These are phyloP conservation scores for Hypoxylon subgilvum DNA, from an alignment of 495 filamentous ascomycete species.

Conservation along the genomic window DNA sequence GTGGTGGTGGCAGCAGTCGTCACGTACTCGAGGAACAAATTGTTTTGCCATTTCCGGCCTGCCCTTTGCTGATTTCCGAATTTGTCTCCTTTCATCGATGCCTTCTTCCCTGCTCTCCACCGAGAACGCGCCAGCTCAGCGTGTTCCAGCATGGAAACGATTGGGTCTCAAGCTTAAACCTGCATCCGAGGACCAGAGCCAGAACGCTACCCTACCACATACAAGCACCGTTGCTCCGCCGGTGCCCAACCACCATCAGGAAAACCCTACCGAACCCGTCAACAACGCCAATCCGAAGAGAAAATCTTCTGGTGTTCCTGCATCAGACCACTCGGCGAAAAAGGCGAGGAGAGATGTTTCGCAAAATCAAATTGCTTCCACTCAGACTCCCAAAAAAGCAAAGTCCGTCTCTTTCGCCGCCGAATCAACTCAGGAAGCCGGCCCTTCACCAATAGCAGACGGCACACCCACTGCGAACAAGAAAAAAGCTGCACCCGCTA, in stretches of 20 bases:
- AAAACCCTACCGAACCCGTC: slow-evolving; percentile 30
- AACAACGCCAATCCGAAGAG: slow-evolving; percentile 37
- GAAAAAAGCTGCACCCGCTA: slow-evolving; percentile 36
- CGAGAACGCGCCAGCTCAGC: slow-evolving; percentile 46
- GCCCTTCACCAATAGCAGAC: slow-evolving; percentile 35
- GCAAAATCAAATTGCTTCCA: slow-evolving; percentile 31
- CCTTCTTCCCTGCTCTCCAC: slow-evolving; percentile 40
- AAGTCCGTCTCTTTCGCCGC: slow-evolving; percentile 83
- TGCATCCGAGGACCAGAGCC: slow-evolving; percentile 51
- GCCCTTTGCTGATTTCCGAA: slow-evolving; percentile 28
- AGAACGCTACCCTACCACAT: slow-evolving; percentile 38
- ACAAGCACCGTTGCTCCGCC: slow-evolving; percentile 30
- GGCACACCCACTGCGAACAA: slow-evolving; percentile 40
- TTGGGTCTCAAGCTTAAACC: slow-evolving; percentile 75
- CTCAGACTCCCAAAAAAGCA: slow-evolving; percentile 46
- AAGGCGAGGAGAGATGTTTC: slow-evolving; percentile 36
- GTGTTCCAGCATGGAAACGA: slow-evolving; percentile 77
- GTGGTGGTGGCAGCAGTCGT: slow-evolving; percentile 5
- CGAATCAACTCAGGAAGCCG: slow-evolving; percentile 65
- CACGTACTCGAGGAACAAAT: slow-evolving; percentile 10
- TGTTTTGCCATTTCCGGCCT: slow-evolving; percentile 13
- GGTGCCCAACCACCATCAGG: slow-evolving; percentile 41
- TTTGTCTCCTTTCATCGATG: slow-evolving; percentile 39
- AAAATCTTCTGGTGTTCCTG: slow-evolving; percentile 43
- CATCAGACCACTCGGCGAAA: slow-evolving; percentile 43